Base-by-base conservation (phyloP, 2,329 filamentous ascomycete species). In the Trichocomaceae sp. region DNA sequence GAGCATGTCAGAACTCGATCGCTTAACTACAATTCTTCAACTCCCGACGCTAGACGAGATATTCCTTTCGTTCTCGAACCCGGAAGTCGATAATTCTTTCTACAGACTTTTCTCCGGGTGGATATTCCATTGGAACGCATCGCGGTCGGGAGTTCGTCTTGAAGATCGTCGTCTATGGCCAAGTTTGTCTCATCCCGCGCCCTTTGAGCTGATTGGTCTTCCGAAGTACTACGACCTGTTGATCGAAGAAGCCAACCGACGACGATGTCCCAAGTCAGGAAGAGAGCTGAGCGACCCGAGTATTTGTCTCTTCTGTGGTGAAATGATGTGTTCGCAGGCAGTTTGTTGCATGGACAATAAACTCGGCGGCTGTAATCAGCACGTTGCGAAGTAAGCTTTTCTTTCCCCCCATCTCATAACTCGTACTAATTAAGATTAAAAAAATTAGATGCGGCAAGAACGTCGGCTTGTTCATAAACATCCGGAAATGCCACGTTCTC, bases 281-380 rank as follows among this genome's bases (percentile, higher is more conserved):
- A 95, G 93, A 68, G 92, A 96, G 62, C 76, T 99, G 50, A 86
- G 85, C 2, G 95, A 99, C 69, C 90, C 93, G 0, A 88, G 87
- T 60, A 83, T 99, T 37, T 99, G 93, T 66, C 80, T 99, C 39
- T 90, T 96, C 74, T 99, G 93, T 67, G 92, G 93, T 33, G 90
- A 91, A n/a, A 89, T 99, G 41, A 92, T 96, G 72, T 99, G 93
- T 72, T 90, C 87, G 9, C 93, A 99, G 75, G 90, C 87, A 46
- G 86, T 91, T 47, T 99, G 93, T 74, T 99, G 93, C 69, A 83
- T 88, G 66, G 63, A 68, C 29, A 84, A 52, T 23, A 51, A 57
- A 82, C 81, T 89, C 57, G 91, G 91, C 46, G 91, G 95, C 31
- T 92, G 88, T 60, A 91, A 92, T 70, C 89, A 95, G 74, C 93